Evolutionary conservation across 2,329 filamentous ascomycete genomes (phyloP), one percentile per base, ranked within the genome.

Genomic region (Cytospora schulzeri): DNA sequence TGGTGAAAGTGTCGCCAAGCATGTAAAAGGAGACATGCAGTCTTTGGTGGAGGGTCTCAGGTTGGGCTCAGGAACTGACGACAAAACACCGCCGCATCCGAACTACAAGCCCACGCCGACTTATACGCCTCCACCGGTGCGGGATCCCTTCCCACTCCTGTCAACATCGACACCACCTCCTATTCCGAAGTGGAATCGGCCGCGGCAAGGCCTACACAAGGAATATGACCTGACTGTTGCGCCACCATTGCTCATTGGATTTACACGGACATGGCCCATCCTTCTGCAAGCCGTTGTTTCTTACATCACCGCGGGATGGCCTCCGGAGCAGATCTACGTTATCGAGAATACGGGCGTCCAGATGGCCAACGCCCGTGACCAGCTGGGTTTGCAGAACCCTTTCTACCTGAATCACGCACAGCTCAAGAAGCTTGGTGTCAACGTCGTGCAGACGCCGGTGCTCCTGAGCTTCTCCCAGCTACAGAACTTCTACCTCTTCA

Each of bases 221-320:
- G 73, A 76, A 5, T 77, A 79, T 61, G 74, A 74, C 60, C 69
- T 80, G 54, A 71, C 74, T 5, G 66, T 73, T 41, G 69, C 74
- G 7, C 81, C 85, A 4, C 83, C 85, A 2, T 77, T 88, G 11
- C 76, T 87, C 57, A 85, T 87, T 66, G 82, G 84, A n/a, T 88
- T 87, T 74, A 85, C 84, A 0, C 77, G 83, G 38, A 80, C 81
- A 62, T 85, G 81, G 80, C 79, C 80, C 2, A 75, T 87, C 63
- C 76, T 88, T 1, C 78, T 84, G 17, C 85, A 87, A 73, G 76
- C 80, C 3, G 80, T 87, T 1, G 78, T 85, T 12, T 81, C 78
- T 14, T 88, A 87, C 71, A 81, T 88, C 67, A 82, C 84, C 0
- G 82, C 83, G 3, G 85, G 85, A 57, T 88, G 85, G 84, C 85